phyloP scores from a whole-genome alignment of 2,329 filamentous ascomycete genomes.

The Talaromyces sp. region DNA sequence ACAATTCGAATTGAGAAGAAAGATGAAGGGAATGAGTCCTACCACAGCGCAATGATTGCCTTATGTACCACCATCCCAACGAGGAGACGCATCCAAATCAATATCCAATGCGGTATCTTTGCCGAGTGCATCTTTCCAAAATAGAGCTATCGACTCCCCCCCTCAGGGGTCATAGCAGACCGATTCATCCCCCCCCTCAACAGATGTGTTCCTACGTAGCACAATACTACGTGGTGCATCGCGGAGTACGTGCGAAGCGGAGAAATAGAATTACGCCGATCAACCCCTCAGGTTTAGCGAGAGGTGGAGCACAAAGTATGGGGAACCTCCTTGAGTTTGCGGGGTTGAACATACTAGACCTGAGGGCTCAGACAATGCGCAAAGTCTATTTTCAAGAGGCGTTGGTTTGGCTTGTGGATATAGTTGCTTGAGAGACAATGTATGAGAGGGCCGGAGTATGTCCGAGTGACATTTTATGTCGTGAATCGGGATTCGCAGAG shows the following conservation, averaged over 20 bases:
- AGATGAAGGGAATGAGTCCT: background rate
- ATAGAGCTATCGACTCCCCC: background rate
- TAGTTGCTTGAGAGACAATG: background rate
- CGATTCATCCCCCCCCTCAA: background rate
- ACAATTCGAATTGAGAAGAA: too few relatives aligned
- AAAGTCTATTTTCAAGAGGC: background rate
- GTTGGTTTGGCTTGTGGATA: slow-evolving; percentile 1
- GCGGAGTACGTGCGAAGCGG: background rate
- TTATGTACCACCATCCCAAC: background rate
- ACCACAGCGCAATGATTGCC: background rate
- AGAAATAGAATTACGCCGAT: background rate
- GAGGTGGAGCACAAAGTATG: background rate
- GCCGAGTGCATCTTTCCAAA: background rate
- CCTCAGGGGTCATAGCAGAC: background rate
- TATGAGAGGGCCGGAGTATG: background rate
- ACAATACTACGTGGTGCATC: background rate
- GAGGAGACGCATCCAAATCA: background rate
- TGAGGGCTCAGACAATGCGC: background rate
- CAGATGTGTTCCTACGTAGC: too few relatives aligned
- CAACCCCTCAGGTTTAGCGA: background rate
- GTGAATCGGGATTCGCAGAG: background rate
- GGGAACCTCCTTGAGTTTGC: background rate
- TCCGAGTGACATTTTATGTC: background rate
- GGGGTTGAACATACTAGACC: background rate
- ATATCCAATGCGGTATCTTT: background rate